Percentiles rank a stretch among this genome's conserved stretches.
Conservation (phyloP, 2,329 filamentous ascomycete species). For the Pezicula neosporulosa region DNA sequence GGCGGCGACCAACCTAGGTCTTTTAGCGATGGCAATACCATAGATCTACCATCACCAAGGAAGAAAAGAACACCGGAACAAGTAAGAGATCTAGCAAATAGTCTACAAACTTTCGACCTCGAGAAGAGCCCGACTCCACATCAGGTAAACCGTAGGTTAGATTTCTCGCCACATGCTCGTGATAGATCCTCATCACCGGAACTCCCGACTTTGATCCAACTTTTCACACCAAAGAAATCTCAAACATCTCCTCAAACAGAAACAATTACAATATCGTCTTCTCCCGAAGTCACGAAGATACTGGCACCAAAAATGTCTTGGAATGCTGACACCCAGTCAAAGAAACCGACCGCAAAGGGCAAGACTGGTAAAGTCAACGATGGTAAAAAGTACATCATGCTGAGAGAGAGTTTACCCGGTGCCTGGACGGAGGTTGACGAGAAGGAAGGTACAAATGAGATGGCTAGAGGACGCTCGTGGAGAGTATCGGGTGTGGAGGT, state of each 20-base stretch:
- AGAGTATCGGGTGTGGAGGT: conserved; percentile 7
- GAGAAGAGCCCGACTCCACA: neutral
- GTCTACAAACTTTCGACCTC: neutral
- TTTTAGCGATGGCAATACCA: neutral
- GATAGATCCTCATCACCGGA: neutral
- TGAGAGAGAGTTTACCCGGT: conserved; percentile 31
- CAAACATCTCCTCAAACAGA: neutral
- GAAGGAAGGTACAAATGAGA: conserved; percentile 8
- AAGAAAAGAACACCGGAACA: conserved; percentile 9
- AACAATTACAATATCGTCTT: neutral
- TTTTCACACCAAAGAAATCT: neutral
- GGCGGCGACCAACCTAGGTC: neutral
- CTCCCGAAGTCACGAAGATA: neutral
- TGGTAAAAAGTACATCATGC: conserved; percentile 22
- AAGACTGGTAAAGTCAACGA: conserved; percentile 2
- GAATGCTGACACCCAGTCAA: neutral
- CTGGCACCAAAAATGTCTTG: neutral
- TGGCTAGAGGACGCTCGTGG: conserved; percentile 1
- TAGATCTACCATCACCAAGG: conserved; percentile 3
- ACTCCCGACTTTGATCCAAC: neutral
- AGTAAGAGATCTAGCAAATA: neutral
- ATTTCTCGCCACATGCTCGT: neutral
- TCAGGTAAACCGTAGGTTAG: neutral
- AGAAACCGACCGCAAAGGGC: neutral
- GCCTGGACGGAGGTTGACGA: conserved; percentile 27